phyloP scores from a whole-genome alignment of 495 filamentous ascomycete species.

The Penicillium egyptiacum region DNA sequence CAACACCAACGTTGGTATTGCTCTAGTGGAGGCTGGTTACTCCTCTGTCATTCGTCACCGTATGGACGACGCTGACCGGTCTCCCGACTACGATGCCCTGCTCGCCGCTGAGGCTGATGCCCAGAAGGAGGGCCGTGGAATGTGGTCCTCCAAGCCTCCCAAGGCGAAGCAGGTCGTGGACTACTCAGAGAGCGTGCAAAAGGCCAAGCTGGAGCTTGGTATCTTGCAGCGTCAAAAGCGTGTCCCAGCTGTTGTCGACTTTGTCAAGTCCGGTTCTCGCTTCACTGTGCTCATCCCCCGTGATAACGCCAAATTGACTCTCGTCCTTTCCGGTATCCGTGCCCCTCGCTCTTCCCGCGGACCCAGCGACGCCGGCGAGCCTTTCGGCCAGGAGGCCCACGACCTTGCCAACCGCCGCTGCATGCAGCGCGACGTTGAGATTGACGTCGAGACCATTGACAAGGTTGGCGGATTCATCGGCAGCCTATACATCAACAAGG shows the following conservation, averaged over 20 bases:
- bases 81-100: conserved; percentile 89
- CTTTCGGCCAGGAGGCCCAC: conserved; percentile 91
- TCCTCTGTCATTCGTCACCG: conserved; percentile 91
- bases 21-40: conserved; percentile 87
- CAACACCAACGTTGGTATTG: conserved; percentile 82
- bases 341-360: conserved; percentile 86
- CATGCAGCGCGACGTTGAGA: conserved; percentile 94
- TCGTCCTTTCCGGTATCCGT: conserved; percentile 91
- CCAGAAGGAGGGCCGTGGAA: conserved; percentile 81
- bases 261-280: conserved; percentile 91
- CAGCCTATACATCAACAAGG: conserved; percentile 87
- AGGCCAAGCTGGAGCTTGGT: conserved; percentile 89
- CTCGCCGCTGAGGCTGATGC: conserved; percentile 85
- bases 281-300: conserved; percentile 92
- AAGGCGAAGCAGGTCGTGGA: conserved; percentile 78
- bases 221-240: conserved; percentile 84
- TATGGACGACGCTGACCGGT: conserved; percentile 87
- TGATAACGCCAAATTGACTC: conserved; percentile 90
- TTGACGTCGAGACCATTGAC: conserved; percentile 92
- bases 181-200: conserved; percentile 88
- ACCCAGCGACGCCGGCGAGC: conserved; percentile 78
- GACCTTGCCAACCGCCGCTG: conserved; percentile 83
- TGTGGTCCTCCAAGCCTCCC: conserved; percentile 86
- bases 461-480: conserved; percentile 98
- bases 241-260: conserved; percentile 94